A percentile compares a stretch with the other conserved stretches of the same genome.
Evolutionary conservation across 2,329 filamentous ascomycete species (phyloP).

Genomic region (Spiromastix sp.): DNA sequence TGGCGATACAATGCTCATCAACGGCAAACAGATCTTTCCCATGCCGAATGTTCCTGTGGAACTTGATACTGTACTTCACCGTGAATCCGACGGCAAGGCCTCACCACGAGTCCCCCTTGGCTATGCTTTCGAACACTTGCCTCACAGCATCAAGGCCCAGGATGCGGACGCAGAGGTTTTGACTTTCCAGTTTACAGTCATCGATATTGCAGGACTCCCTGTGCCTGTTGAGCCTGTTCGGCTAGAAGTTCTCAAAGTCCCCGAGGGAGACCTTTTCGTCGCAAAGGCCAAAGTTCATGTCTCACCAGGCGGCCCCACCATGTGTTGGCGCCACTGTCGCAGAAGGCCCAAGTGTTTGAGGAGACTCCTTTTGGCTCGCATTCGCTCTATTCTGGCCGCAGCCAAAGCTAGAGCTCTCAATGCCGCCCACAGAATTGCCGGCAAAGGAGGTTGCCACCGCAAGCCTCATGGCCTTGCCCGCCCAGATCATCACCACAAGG

Average conservation of each 20-base stretch:
- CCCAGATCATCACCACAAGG: not conserved
- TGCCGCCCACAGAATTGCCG: conserved; percentile 18
- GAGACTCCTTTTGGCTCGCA: conserved; percentile 28
- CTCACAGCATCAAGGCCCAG: conserved; percentile 16
- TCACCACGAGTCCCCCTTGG: conserved; percentile 29
- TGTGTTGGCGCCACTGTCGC: conserved; percentile 34
- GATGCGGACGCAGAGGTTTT: conserved; percentile 26
- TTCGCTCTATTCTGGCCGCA: conserved; percentile 27
- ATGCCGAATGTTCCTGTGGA: conserved; percentile 18
- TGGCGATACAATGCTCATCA: conserved; percentile 25
- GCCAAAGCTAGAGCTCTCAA: conserved; percentile 27
- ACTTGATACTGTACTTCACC: conserved; percentile 25
- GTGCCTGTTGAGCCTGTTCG: conserved; percentile 35
- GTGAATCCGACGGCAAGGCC: conserved; percentile 25
- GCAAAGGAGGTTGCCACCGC: conserved; percentile 25
- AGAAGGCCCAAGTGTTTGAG: conserved; percentile 30
- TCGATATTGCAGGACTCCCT: conserved; percentile 32
- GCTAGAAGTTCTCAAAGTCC: conserved; percentile 28
- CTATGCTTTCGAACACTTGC: conserved; percentile 33
- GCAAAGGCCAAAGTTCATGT: conserved; percentile 28
- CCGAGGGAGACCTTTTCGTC: conserved; percentile 27
- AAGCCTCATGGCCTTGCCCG: conserved; percentile 7
- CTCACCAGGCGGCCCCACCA: conserved; percentile 21
- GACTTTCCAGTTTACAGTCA: conserved; percentile 34
- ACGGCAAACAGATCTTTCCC: conserved; percentile 31